These are phyloP conservation scores for Tulasnella sp. DNA, from an alignment of 768 basidiomycete species.

Conservation along the genomic window DNA sequence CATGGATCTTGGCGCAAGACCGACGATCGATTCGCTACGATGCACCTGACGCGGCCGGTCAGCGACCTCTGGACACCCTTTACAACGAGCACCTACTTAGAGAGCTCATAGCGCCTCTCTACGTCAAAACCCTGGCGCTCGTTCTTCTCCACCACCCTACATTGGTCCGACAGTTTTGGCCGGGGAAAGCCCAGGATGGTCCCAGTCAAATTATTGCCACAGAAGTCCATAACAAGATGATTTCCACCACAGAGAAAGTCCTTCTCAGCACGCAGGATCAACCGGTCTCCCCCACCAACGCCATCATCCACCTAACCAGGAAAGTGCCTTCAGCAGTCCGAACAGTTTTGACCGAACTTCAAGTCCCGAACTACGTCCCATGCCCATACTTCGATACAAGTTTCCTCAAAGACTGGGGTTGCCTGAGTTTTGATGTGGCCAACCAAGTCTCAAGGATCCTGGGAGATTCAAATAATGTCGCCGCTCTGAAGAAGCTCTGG, in stretches of 20 bases:
- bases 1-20: constrained; percentile 9
- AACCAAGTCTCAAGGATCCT: not conserved
- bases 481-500: not conserved
- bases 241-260: not conserved
- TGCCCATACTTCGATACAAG: not conserved
- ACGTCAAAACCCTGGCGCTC: not conserved
- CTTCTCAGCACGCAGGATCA: not conserved
- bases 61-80: not conserved
- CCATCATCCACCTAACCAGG: not conserved
- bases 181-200: not conserved
- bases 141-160: not conserved
- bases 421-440: not conserved
- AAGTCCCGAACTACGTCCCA: constrained; percentile 9
- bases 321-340: not conserved
- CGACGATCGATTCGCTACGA: constrained; percentile 6
- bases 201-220: not conserved
- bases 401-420: constrained; percentile 11
- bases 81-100: constrained; percentile 4
- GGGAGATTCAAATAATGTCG: not conserved
- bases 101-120: not conserved
- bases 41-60: not conserved
- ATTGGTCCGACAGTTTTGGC: not conserved
- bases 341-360: not conserved
- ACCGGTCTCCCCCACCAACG: not conserved
- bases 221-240: not conserved